Evolutionary conservation across 208 protist species (phyloP).

Genomic region (Acanthamoeba royreba): DNA sequence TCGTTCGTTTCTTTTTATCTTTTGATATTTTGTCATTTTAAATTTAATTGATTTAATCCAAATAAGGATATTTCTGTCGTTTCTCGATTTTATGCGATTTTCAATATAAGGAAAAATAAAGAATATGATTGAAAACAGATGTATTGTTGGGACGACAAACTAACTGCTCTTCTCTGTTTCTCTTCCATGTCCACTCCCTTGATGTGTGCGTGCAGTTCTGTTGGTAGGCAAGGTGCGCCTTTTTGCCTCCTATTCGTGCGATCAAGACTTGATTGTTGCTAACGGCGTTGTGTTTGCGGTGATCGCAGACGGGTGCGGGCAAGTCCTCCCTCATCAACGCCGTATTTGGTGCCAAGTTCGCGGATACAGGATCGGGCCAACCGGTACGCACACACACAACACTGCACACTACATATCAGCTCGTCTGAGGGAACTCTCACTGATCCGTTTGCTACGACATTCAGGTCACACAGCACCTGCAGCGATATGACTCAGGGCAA

Average conservation of each 20-base stretch:
- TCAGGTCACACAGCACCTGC: conserved; percentile 17
- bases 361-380: background rate
- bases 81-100: no score
- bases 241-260: no score
- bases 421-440: background rate
- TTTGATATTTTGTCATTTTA: background rate
- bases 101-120: no score
- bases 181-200: background rate
- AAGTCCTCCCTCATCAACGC: conserved; percentile 24
- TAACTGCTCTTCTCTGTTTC: background rate
- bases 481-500: background rate
- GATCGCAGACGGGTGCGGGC: background rate
- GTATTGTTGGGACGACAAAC: background rate
- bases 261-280: background rate
- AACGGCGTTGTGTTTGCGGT: background rate
- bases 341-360: background rate
- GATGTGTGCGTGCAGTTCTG: background rate
- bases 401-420: background rate
- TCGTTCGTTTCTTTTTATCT: background rate
- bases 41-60: background rate
- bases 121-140: background rate
- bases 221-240: background rate
- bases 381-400: background rate
- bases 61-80: no score
- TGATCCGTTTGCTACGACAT: background rate